Base-by-base conservation (phyloP, 108 stramenopile genomes). In the Mediolabrus comicus region DNA sequence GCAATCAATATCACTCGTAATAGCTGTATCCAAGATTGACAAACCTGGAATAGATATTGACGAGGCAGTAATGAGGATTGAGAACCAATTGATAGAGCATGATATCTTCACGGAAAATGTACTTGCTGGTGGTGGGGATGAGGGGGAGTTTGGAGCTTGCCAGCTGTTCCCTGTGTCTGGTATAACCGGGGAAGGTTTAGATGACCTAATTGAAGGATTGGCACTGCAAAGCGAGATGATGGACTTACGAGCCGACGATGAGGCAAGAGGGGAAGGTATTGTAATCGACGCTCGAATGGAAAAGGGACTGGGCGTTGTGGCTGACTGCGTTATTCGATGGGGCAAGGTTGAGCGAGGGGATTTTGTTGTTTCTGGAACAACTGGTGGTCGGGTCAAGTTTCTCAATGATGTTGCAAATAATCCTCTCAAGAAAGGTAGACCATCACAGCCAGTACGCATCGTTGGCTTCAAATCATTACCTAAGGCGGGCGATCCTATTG, bases 1-100 rank as follows among this genome's bases (percentile, higher is more conserved):
- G 16, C 73, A 81, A 68, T 83, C 83, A 7, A 86, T 96, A 10
- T 82, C 94, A 25, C 67, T 98, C 30, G 92, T 99, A 2, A 84
- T 99, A 39, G 98, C 97, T 27, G 77, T 99, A 57, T 97, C 97
- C 34, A 99, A 99, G 75, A 95, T 97, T 65, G 96, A 96, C 67
- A 89, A 90, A 71, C 90, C 83, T 9, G 96, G 90, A 14, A 90
- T 95, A 30, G 86, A 98, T 60, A 65, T 84, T 8, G 85, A 86
- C 22, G 95, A 92, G 62, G 83, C 90, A 2, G 63, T 83, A 32
- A 84, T 27, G 54, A 71, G 86, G n/a, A 90, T 94, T 43, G 92
- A 94, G 59, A 88, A 86, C 32, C 91, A 97, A 68, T 86, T 98
- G 53, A 67, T 93, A 55, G 92, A 92, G 51, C 89, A 95, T 58